phyloP scores from a whole-genome alignment of 2,329 filamentous ascomycete species.

The Penicillium palitans region DNA sequence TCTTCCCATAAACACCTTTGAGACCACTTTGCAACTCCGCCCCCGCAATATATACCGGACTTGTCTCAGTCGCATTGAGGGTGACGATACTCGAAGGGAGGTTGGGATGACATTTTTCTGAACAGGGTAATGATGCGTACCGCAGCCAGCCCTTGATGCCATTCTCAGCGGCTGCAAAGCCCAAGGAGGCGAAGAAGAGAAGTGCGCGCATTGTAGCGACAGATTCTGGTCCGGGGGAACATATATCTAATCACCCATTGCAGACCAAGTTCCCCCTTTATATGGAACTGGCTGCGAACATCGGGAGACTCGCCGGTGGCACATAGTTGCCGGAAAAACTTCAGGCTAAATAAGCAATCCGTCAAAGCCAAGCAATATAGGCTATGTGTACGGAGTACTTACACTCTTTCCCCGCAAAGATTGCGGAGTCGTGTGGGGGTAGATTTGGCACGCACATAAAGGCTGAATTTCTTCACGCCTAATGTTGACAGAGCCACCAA shows the following conservation, averaged over 20 bases:
- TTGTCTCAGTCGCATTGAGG: constrained; percentile 55
- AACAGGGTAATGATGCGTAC: constrained; percentile 56
- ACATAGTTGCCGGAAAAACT: constrained; percentile 8
- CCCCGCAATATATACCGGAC: constrained; percentile 61
- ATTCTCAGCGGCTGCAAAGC: constrained; percentile 53
- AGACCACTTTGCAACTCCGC: constrained; percentile 61
- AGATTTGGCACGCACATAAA: background rate
- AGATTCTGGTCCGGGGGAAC: background rate
- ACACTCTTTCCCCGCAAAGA: constrained; percentile 16
- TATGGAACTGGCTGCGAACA: background rate
- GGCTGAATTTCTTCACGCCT: background rate
- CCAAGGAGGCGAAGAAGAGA: constrained; percentile 10
- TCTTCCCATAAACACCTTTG: constrained; percentile 56
- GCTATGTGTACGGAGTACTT: background rate
- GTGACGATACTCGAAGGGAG: constrained; percentile 54
- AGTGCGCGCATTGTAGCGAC: constrained; percentile 11
- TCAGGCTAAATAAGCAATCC: constrained; percentile 18
- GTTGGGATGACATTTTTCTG: constrained; percentile 38
- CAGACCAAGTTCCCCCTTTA: constrained; percentile 7
- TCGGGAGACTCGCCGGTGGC: background rate
- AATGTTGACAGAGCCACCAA: background rate
- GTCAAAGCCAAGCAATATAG: background rate
- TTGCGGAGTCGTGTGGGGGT: constrained; percentile 13
- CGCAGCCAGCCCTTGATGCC: constrained; percentile 65
- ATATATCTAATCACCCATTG: background rate